phyloP scores from a whole-genome alignment of 2,329 filamentous ascomycete genomes.

The Cytospora mali region DNA sequence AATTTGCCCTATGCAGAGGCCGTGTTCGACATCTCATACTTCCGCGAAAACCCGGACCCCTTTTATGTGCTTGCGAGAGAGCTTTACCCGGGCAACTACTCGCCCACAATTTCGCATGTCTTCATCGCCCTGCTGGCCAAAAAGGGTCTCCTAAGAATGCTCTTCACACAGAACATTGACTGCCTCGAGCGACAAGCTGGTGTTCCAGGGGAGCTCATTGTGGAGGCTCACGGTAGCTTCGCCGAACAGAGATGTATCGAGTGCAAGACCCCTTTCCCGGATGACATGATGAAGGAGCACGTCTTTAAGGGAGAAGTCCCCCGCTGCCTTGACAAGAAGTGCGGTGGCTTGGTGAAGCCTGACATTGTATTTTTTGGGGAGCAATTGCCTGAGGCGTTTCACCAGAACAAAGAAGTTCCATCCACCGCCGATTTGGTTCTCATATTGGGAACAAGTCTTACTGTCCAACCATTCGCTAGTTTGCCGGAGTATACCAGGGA shows the following conservation, averaged over 20 bases:
- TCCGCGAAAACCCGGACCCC: slow-evolving; percentile 78
- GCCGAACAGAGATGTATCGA: slow-evolving; percentile 90
- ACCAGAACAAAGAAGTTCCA: slow-evolving; percentile 56
- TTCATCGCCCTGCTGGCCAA: slow-evolving; percentile 82
- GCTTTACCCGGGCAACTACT: slow-evolving; percentile 86
- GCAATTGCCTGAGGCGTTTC: slow-evolving; percentile 62
- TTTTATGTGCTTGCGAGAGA: slow-evolving; percentile 94
- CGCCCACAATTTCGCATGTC: slow-evolving; percentile 85
- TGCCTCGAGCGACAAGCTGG: slow-evolving; percentile 88
- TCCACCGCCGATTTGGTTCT: slow-evolving; percentile 44
- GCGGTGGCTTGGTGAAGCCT: slow-evolving; percentile 83
- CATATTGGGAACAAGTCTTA: slow-evolving; percentile 78
- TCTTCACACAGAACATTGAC: slow-evolving; percentile 98
- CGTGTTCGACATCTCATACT: slow-evolving; percentile 92
- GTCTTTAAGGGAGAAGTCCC: slow-evolving; percentile 72
- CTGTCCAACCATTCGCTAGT: slow-evolving; percentile 85
- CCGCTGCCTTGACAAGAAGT: slow-evolving; percentile 62
- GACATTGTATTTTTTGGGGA: slow-evolving; percentile 94
- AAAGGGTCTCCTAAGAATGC: slow-evolving; percentile 77
- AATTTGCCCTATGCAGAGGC: slow-evolving; percentile 88
- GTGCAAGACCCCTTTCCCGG: slow-evolving; percentile 73
- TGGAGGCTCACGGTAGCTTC: slow-evolving; percentile 96
- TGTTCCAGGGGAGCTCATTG: slow-evolving; percentile 75
- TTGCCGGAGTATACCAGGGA: slow-evolving; percentile 67
- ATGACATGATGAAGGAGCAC: slow-evolving; percentile 71